These are phyloP conservation scores for Davidsoniella australis DNA, from an alignment of 2,329 filamentous ascomycete genomes.

Conservation along the genomic window DNA sequence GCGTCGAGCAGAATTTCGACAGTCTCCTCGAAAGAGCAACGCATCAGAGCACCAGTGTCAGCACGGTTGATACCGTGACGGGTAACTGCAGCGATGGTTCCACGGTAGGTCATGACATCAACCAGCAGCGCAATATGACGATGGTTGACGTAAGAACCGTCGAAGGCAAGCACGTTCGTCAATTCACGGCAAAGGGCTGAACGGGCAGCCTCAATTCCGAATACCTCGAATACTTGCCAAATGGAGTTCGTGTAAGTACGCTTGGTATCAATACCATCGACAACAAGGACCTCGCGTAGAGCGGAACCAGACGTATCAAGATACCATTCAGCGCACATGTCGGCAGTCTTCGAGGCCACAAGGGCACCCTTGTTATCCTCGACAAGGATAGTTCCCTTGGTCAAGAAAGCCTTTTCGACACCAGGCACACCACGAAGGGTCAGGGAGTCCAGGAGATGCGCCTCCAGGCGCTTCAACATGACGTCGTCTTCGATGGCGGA, in stretches of 20 bases:
- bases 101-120: conserved; percentile 94
- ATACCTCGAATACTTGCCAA: conserved; percentile 83
- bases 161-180: conserved; percentile 86
- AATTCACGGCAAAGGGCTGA: conserved; percentile 75
- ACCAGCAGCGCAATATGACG: conserved; percentile 88
- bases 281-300: conserved; percentile 64
- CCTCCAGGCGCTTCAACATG: conserved; percentile 81
- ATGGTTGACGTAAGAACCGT: conserved; percentile 98
- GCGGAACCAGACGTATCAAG: conserved; percentile 87
- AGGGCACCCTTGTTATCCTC: conserved; percentile 54
- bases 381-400: conserved; percentile 56
- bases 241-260: conserved; percentile 92
- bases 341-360: conserved; percentile 54
- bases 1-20: conserved; percentile 96
- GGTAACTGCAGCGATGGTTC: conserved; percentile 87
- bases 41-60: conserved; percentile 95
- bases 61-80: conserved; percentile 97
- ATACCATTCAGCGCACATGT: conserved; percentile 78
- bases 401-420: conserved; percentile 85
- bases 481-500: conserved; percentile 65
- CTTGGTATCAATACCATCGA: conserved; percentile 72
- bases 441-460: conserved; percentile 77
- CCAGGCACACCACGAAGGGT: conserved; percentile 81
- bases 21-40: conserved; percentile 98
- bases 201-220: conserved; percentile 90